Evolutionary conservation across 2,329 filamentous ascomycete genomes (phyloP), one percentile per base, ranked within the genome.

Genomic region (Neopestalotiopsis rosae): DNA sequence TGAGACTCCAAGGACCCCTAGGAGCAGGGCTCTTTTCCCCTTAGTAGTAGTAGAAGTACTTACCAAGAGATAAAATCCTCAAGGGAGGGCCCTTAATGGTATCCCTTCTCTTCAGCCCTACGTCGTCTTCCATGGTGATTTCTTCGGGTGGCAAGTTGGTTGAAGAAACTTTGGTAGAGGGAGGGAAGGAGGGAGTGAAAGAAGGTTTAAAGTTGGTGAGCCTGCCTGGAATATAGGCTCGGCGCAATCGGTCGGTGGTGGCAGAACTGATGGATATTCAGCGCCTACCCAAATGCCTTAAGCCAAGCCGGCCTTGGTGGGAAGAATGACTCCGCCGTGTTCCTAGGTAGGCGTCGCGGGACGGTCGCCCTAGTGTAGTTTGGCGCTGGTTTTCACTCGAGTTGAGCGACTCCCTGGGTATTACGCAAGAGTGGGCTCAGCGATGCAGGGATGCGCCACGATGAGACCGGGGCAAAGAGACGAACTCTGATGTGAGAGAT

Each of bases 71-170:
- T 13, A 99, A 86, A 73, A 99, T 92, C 79, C 96, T 92, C 80
- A 98, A 83, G 67, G 96, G 95, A 78, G 95, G 94, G 63, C 95
- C 95, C 82, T 97, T 97, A 65, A 94, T 97, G 69, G 95, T 98
- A 81, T 98, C 95, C 83, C 96, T 97, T 79, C 95, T 90, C 81
- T 91, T 91, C 75, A 97, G 65, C 34, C 69, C 81, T 69, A 83
- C 84, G 74, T 81, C 84, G 56, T 82, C 81, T 71, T 89, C 86
- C 87, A 89, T 89, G 14, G 45, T 52, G 45, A 20, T 52, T 24
- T n/a, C 9, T 52, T 70, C 74, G 68, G 32, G 67, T 63, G 24
- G 64, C 20, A 61, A 32, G 52, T 64, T 7, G 40, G 13, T 13
- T 2, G 20, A 38, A 28, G 38, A 42, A 28, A 28, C 14, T n/a